Percentiles rank a stretch among this genome's conserved stretches.
Conservation (phyloP, 2,329 filamentous ascomycete genomes). For the Trichoderma guizhouense region DNA sequence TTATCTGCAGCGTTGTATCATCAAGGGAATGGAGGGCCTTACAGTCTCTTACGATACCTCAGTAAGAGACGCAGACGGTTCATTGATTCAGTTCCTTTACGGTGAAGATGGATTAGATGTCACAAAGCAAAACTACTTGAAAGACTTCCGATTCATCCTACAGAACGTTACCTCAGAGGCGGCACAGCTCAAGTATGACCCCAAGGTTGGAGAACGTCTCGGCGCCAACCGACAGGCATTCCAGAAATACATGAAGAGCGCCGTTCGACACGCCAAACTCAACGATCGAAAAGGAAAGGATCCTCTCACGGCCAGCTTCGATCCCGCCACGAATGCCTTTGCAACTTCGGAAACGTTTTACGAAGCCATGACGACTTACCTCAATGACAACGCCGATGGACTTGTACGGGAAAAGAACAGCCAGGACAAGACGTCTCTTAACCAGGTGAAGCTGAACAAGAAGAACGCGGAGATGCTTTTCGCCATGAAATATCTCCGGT, state of each 20-base stretch:
- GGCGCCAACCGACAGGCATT: slow-evolving; percentile 56
- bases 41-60: slow-evolving; percentile 91
- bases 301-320: slow-evolving; percentile 68
- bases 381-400: slow-evolving; percentile 69
- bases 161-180: slow-evolving; percentile 81
- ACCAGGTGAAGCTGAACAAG: slow-evolving; percentile 49
- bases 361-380: slow-evolving; percentile 67
- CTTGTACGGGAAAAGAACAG: slow-evolving; percentile 49
- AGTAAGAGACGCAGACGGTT: slow-evolving; percentile 90
- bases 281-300: slow-evolving; percentile 61
- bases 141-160: slow-evolving; percentile 84
- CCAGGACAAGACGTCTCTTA: slow-evolving; percentile 26
- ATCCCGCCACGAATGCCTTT: slow-evolving; percentile 74
- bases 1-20: slow-evolving; percentile 92
- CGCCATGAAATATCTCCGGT: slow-evolving; percentile 88
- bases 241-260: slow-evolving; percentile 77
- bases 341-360: slow-evolving; percentile 89
- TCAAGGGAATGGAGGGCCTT: slow-evolving; percentile 97
- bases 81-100: slow-evolving; percentile 91
- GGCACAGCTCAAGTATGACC: slow-evolving; percentile 67
- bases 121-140: slow-evolving; percentile 87
- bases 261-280: slow-evolving; percentile 66
- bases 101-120: slow-evolving; percentile 95
- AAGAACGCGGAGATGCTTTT: slow-evolving; percentile 81
- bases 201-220: slow-evolving; percentile 44